Evolutionary conservation across 352 stramenopile species (phyloP).

Genomic region (Peronospora destructor): DNA sequence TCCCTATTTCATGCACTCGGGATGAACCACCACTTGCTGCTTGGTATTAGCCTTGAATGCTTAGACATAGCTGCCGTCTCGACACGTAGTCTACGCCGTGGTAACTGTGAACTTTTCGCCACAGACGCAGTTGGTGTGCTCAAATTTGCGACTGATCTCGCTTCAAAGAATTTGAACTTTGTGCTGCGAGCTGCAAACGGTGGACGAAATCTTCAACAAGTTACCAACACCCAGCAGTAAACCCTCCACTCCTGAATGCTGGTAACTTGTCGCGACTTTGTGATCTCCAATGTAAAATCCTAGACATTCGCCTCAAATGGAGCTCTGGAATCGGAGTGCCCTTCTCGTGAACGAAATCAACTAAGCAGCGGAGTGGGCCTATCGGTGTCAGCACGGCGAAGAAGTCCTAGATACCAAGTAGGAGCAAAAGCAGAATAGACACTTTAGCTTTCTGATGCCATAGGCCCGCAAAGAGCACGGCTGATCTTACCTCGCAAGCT

Average conservation of each 20-base stretch:
- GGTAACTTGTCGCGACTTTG: not conserved
- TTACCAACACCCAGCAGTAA: too few species aligned
- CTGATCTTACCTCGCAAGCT: slow-evolving; percentile 88
- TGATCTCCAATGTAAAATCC: slow-evolving; percentile 6
- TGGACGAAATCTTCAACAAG: slow-evolving; percentile 16
- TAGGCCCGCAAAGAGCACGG: not conserved
- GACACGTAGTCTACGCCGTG: slow-evolving; percentile 33
- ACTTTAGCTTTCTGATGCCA: too few species aligned
- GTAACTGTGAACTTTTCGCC: slow-evolving; percentile 42
- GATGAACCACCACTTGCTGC: slow-evolving; percentile 8
- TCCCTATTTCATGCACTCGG: slow-evolving; percentile 22
- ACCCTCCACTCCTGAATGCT: too few species aligned
- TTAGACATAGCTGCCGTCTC: slow-evolving; percentile 30
- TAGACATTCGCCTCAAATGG: slow-evolving; percentile 90
- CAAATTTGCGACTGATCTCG: slow-evolving; percentile 28
- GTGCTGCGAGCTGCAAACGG: slow-evolving; percentile 8
- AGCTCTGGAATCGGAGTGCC: slow-evolving; percentile 86
- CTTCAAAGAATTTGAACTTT: slow-evolving; percentile 8
- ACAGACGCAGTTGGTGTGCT: slow-evolving; percentile 31
- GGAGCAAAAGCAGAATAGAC: slow-evolving; percentile 71
- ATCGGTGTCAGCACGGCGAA: slow-evolving; percentile 94
- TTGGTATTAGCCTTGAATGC: slow-evolving; percentile 15
- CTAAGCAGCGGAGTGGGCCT: slow-evolving; percentile 90
- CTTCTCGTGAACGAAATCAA: slow-evolving; percentile 89
- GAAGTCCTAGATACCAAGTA: slow-evolving; percentile 95